Base-by-base conservation (phyloP, 2,329 filamentous ascomycete species). In the Sclerotinia spermophila region DNA sequence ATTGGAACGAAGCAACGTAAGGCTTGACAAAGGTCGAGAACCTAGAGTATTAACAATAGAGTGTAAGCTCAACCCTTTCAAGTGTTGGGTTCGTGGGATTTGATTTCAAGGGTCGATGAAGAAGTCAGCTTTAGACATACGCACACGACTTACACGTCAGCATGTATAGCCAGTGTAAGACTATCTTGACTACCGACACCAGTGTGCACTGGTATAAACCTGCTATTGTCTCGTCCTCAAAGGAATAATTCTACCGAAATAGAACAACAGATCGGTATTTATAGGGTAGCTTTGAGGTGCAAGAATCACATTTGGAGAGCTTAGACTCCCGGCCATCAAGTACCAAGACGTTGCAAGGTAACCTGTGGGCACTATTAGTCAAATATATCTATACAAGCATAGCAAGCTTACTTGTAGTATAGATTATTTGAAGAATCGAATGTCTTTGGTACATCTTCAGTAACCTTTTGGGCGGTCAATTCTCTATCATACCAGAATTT, bases 171-270 rank as follows among this genome's bases (percentile, higher is more conserved):
- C 17, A 55, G 51, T 13, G 27, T n/a, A 55, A 33, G 27, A 55
- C 51, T 33, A 30, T 8, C 19, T 30, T 33, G 15, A 30, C n/a
- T 55, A 10, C 51, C 51, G 6, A 19, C 3, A 21, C 27, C 27
- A 15, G 30, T 15, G 13, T 55, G 51, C 27, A 30, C 51, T 30
- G 6, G 3, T 33, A n/a, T 33, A 27, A 15, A 2, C 0, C 7
- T 19, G 3, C 19, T 15, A 21, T 4, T 3, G 0, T 30, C 0
- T 30, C 5, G 27, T 19, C 6, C 51, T 19, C n/a, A 2, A 24
- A 55, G 27, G 27, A 55, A 7, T 21, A 8, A 30, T 11, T 24
- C 27, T 56, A 19, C 17, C 8, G 30, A 19, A 8, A 56, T 21
- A 21, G 0, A 11, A 55, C 3, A 30, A 33, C 1, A 10, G 2